Base-by-base conservation (phyloP, 306 rosid genomes). In the Pachyrhizus erosus region DNA sequence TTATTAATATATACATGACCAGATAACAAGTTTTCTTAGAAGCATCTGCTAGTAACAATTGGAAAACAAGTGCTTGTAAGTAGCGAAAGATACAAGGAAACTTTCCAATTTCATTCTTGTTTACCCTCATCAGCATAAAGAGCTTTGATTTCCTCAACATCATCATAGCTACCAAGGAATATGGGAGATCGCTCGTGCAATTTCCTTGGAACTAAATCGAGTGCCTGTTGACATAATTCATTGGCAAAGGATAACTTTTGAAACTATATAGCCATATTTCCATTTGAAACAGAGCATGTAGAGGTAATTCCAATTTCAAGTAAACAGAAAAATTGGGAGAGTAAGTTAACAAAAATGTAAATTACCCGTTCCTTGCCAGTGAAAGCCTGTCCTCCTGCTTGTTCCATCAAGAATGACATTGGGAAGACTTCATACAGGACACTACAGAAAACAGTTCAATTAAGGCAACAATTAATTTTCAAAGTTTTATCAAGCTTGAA, bases 351-450 rank as follows among this genome's bases (percentile, higher is more conserved):
- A 26, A 1, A 0, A 2, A 14, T 33, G 82, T 60, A 12, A 10
- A 48, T 75, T 91, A 96, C 97, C 96, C 97, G 78, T 83, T 84
- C 84, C 77, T 92, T 96, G 88, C 99, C 98, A 0, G 99, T 96
- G 90, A 96, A 93, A 9, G 98, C 84, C 79, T 92, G 96, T 62
- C 99, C 99, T 78, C 97, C 99, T 27, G 99, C 99, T n/a, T 92
- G 91, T 87, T 96, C 99, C 92, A 96, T 77, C 91, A 96, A 86
- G 86, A 92, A 96, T 26, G 99, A 94, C 99, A 96, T 93, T 9
- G 99, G 99, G 82, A 96, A 96, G 64, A 96, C 99, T 82, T 96
- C 99, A 75, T 95, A 96, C 82, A 96, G 89, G 60, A 96, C 98
- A 81, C 98, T 95, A 40, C 71, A 60, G 20, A 33, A 81, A 77